phyloP scores from a whole-genome alignment of 805 yeast species.

The Sporopachydermia quercuum region DNA sequence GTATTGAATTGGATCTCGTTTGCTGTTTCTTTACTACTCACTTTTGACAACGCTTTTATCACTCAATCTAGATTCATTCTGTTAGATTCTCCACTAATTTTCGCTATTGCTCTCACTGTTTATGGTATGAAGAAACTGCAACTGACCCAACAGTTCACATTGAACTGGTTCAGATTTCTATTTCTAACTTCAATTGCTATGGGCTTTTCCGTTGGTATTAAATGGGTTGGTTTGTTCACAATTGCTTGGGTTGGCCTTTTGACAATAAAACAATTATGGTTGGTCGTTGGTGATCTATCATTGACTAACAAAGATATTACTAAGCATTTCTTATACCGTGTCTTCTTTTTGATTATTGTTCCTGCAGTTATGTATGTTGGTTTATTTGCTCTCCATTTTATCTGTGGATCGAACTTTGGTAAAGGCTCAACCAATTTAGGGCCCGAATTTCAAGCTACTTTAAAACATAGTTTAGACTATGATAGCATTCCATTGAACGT shows the following conservation, averaged over 20 bases:
- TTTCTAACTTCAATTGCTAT: conserved; percentile 30
- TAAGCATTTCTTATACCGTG: conserved; percentile 26
- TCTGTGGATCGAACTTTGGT: conserved; percentile 29
- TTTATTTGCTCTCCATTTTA: conserved; percentile 43
- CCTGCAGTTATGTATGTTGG: conserved; percentile 47
- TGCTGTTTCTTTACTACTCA: conserved; percentile 25
- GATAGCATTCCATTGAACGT: conserved; percentile 44
- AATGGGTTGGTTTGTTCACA: conserved; percentile 60
- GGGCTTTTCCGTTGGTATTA: conserved; percentile 46
- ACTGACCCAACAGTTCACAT: conserved; percentile 27
- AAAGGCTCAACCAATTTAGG: conserved; percentile 49
- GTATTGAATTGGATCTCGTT: conserved; percentile 36
- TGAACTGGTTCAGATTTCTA: conserved; percentile 38
- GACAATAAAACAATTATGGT: conserved; percentile 46
- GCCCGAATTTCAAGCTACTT: conserved; percentile 49
- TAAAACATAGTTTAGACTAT: conserved; percentile 28
- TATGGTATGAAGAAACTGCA: conserved; percentile 37
- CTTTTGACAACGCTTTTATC: conserved; percentile 51
- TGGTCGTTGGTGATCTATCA: conserved; percentile 47
- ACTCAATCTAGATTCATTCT: conserved; percentile 44
- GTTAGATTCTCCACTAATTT: conserved; percentile 28
- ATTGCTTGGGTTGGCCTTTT: conserved; percentile 45
- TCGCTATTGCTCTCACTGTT: conserved; percentile 29
- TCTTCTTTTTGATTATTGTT: conserved; percentile 28
- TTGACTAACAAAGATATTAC: conserved; percentile 24